Evolutionary conservation across 2,329 filamentous ascomycete genomes (phyloP).

Genomic region (Scedosporium aurantiacum): DNA sequence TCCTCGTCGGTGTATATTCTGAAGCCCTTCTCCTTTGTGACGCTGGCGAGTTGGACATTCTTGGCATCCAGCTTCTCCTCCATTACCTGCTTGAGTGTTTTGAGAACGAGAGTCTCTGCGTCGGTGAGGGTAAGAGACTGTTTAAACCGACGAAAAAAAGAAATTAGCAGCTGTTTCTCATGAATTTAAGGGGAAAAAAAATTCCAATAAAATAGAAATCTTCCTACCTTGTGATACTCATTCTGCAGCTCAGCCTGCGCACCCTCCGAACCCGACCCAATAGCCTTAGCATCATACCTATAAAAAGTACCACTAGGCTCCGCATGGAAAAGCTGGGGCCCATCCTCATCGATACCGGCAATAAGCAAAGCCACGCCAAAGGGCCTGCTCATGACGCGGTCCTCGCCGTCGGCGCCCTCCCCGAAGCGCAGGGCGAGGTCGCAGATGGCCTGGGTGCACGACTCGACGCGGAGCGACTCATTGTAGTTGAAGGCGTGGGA

Average conservation of each 20-base stretch:
- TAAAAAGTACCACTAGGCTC: conserved; percentile 98
- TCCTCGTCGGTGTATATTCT: conserved; percentile 97
- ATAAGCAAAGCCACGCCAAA: conserved; percentile 96
- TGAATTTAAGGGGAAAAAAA: not conserved
- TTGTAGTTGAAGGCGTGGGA: conserved; percentile 97
- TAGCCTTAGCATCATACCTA: conserved; percentile 97
- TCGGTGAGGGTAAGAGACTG: conserved; percentile 85
- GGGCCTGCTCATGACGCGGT: conserved; percentile 96
- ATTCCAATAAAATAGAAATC: too few species aligned
- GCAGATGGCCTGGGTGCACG: conserved; percentile 97
- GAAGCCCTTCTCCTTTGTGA: conserved; percentile 96
- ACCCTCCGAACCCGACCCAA: conserved; percentile 92
- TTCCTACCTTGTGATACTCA: conserved; percentile 78
- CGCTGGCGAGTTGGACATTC: conserved; percentile 96
- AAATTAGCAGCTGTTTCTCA: conserved; percentile 7
- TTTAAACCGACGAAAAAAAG: conserved; percentile 17
- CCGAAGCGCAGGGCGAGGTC: conserved; percentile 93
- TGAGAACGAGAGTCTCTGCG: conserved; percentile 88
- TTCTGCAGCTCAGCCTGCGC: conserved; percentile 97
- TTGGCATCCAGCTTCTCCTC: conserved; percentile 98
- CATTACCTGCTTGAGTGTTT: conserved; percentile 99
- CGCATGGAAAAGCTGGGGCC: conserved; percentile 92
- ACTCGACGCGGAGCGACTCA: conserved; percentile 89
- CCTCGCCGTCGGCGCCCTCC: conserved; percentile 92
- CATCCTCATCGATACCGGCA: conserved; percentile 94